Evolutionary conservation across 2,329 filamentous ascomycete genomes (phyloP).

Genomic region (Exophiala bonariae): DNA sequence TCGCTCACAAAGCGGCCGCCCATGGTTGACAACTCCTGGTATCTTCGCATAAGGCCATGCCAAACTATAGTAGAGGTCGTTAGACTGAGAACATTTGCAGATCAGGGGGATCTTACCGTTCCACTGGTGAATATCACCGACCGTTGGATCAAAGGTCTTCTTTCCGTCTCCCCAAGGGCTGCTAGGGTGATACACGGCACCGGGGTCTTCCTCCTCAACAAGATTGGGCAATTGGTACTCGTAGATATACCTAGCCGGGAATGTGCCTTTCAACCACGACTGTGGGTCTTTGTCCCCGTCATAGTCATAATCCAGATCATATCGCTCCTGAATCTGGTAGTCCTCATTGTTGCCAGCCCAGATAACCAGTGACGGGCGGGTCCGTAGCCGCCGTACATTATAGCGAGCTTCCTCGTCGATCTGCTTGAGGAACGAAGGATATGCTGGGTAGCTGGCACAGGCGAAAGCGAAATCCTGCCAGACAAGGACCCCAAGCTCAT

Average conservation of each 20-base stretch:
- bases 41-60: constrained; percentile 88
- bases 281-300: constrained; percentile 71
- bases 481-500: constrained; percentile 76
- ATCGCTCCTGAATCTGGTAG: constrained; percentile 78
- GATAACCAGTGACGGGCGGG: constrained; percentile 84
- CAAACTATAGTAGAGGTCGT: constrained; percentile 57
- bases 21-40: constrained; percentile 83
- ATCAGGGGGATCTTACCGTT: constrained; percentile 47
- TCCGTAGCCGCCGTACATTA: constrained; percentile 68
- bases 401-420: constrained; percentile 65
- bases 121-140: constrained; percentile 94
- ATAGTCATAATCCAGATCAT: constrained; percentile 72
- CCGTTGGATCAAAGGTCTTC: constrained; percentile 70
- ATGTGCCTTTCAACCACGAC: constrained; percentile 82
- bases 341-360: constrained; percentile 96
- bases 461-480: constrained; percentile 89
- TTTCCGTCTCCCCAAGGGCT: constrained; percentile 84
- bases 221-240: constrained; percentile 81
- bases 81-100: not conserved
- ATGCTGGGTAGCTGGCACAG: constrained; percentile 72
- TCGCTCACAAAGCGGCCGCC: constrained; percentile 87
- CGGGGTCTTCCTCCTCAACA: constrained; percentile 66
- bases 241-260: constrained; percentile 90
- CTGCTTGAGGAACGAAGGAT: constrained; percentile 61
- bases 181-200: constrained; percentile 72